Base-by-base conservation (phyloP, 2,329 filamentous ascomycete species). In the Fusarium chaquense region DNA sequence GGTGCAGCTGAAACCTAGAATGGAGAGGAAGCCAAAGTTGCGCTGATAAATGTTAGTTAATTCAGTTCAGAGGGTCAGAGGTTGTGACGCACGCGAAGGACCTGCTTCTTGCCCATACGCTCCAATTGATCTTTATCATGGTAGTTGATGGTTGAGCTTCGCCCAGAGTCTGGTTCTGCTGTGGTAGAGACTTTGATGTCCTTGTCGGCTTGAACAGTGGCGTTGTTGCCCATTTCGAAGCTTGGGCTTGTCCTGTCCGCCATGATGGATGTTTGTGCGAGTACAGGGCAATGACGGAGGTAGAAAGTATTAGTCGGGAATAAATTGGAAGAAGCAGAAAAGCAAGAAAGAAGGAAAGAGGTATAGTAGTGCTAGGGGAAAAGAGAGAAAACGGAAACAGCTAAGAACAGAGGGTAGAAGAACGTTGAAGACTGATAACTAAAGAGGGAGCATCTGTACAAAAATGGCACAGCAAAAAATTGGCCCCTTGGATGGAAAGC, bases 1-100 rank as follows among this genome's bases (percentile, higher is more conserved):
- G 24, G 85, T 83, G 65, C 83, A 84, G n/a, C 83, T 82, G 62
- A 87, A 86, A 8, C 84, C 84, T 15, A 87, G 78, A 32, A 85
- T 86, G 5, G 83, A 82, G 57, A 84, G 69, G 70, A 84, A 83
- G 12, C 81, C 79, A 69, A 86, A 87, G 73, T 83, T 84, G 58
- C 84, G 76, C 79, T 84, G 33, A 6, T 10, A 49, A 36, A 3
- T 9, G 28, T 28, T 12, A 16, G 58, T 68, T 22, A 70, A 55
- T 18, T 5, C 3, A 15, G 1, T 1, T 1, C 8, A 3, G 2
- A 9, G 3, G 7, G 32, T 5, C 13, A 15, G 36, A 1, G 46
- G 8, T 11, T 3, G 15, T 6, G 22, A 20, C 52, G 3, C 38
- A 58, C 30, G 3, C 36, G 47, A 56, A 77, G 73, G 10, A 77